Evolutionary conservation across 1,139 yeast genomes (phyloP).

Genomic region (Kodamaea suecica): DNA sequence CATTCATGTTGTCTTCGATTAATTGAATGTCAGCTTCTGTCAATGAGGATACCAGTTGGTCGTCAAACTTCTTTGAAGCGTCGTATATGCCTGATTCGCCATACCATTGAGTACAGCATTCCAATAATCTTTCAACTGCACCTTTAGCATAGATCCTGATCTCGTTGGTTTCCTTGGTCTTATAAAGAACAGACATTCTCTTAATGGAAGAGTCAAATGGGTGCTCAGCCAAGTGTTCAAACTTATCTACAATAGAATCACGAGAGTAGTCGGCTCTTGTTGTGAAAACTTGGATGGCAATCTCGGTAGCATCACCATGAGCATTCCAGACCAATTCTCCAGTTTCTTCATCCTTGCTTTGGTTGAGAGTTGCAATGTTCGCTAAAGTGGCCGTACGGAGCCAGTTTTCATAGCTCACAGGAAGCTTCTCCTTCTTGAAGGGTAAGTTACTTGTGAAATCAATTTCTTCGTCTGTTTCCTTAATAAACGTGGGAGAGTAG

Average conservation of each 20-base stretch:
- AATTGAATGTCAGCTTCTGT: conserved; percentile 23
- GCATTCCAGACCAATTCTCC: conserved; percentile 34
- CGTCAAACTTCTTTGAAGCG: conserved; percentile 14
- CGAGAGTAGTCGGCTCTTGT: conserved; percentile 24
- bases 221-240: conserved; percentile 27
- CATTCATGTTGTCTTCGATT: conserved; percentile 33
- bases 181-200: conserved; percentile 47
- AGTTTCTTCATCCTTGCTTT: conserved; percentile 23
- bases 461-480: conserved; percentile 31
- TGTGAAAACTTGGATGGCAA: conserved; percentile 36
- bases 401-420: conserved; percentile 21
- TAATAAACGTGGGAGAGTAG: conserved; percentile 24
- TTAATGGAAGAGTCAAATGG: conserved; percentile 41
- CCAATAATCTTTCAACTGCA: conserved; percentile 49
- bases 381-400: conserved; percentile 32
- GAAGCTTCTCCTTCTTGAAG: conserved; percentile 10
- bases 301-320: conserved; percentile 39
- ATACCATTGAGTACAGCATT: conserved; percentile 35
- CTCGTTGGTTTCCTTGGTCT: conserved; percentile 14
- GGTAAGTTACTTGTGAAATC: conserved; percentile 19
- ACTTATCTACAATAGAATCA: conserved; percentile 16
- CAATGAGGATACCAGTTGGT: conserved; percentile 17
- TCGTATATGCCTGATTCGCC: conserved; percentile 21
- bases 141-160: conserved; percentile 44
- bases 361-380: conserved; percentile 31